Base-by-base conservation (phyloP, 768 basidiomycete genomes). In the Piloderma croceum region DNA sequence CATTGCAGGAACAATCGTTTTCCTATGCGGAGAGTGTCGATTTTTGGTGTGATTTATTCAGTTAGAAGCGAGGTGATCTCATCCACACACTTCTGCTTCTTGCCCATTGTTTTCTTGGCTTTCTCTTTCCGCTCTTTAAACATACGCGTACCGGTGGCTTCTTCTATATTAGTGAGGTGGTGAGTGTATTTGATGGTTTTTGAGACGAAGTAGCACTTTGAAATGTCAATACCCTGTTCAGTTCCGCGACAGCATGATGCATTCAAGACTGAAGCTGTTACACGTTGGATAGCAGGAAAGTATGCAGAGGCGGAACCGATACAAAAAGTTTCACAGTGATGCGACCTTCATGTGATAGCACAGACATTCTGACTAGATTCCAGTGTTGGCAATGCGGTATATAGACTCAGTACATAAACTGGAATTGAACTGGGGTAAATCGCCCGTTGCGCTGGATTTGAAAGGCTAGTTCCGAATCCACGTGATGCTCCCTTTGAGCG, bases 41-140 rank as follows among this genome's bases (percentile, higher is more conserved):
- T 70, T 57, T 97, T 98, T 1, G 96, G 94, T 0, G 79, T 83
- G 56, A 98, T 96, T 63, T 97, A 94, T 59, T 97, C 92, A 0
- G 66, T 61, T 19, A 97, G 76, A 15, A 89, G 69, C 2, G 77
- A 69, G 12, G 76, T 83, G 55, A 96, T 81, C 62, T 98, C 93
- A 42, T 88, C 81, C 11, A 98, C 85, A 45, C 86, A 83, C 64
- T 94, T 97, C 49, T 98, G 90, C 67, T 98, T 98, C 74, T 94
- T 97, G 19, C 74, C 74, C 85, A 99, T 99, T 0, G 90, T 96
- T 63, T 87, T 90, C 56, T 83, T 77, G 6, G 94, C 93, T 60
- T 96, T 96, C 58, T 96, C 92, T 58, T 98, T 99, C 13, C 89
- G 79, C 39, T 98, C 94, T 59, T 99, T 96, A 54, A 97, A 99